Conservation (phyloP, 2,329 filamentous ascomycete species). For the Pyricularia grisea region DNA sequence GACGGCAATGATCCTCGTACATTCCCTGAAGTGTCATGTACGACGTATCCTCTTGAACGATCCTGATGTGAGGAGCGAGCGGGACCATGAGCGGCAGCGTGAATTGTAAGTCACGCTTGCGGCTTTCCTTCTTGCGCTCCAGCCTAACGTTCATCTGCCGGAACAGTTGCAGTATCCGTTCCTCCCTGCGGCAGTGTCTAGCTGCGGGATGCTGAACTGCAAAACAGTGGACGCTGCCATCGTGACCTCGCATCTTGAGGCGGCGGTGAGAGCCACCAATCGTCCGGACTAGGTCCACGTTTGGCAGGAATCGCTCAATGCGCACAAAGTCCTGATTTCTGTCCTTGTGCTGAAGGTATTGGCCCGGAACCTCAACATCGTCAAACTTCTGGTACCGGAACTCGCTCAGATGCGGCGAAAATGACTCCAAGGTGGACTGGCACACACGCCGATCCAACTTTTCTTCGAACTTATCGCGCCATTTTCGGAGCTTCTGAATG, state of each 20-base stretch:
- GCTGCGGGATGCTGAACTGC: slow-evolving; percentile 94
- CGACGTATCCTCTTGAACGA: slow-evolving; percentile 91
- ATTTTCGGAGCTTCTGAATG: slow-evolving; percentile 90
- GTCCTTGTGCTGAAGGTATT: slow-evolving; percentile 94
- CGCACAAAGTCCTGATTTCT: slow-evolving; percentile 98
- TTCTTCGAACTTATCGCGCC: slow-evolving; percentile 97
- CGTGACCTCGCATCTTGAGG: slow-evolving; percentile 92
- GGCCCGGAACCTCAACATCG: slow-evolving; percentile 93
- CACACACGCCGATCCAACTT: slow-evolving; percentile 80
- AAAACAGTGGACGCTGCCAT: slow-evolving; percentile 94
- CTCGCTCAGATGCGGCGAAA: slow-evolving; percentile 86
- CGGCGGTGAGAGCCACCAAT: slow-evolving; percentile 87
- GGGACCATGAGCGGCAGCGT: slow-evolving; percentile 94
- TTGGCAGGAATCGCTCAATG: slow-evolving; percentile 92
- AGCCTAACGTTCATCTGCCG: slow-evolving; percentile 92
- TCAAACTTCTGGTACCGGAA: slow-evolving; percentile 98
- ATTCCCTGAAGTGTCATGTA: slow-evolving; percentile 92
- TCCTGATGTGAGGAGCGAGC: slow-evolving; percentile 83
- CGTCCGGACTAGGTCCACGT: slow-evolving; percentile 84
- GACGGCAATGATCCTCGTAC: slow-evolving; percentile 92
- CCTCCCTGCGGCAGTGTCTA: slow-evolving; percentile 84
- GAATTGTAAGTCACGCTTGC: slow-evolving; percentile 89
- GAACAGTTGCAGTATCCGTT: slow-evolving; percentile 93
- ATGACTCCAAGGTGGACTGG: slow-evolving; percentile 68
- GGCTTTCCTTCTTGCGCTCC: slow-evolving; percentile 86